Conservation (phyloP, 192 early-diverging fungal species). For the Phycomyces nitens region DNA sequence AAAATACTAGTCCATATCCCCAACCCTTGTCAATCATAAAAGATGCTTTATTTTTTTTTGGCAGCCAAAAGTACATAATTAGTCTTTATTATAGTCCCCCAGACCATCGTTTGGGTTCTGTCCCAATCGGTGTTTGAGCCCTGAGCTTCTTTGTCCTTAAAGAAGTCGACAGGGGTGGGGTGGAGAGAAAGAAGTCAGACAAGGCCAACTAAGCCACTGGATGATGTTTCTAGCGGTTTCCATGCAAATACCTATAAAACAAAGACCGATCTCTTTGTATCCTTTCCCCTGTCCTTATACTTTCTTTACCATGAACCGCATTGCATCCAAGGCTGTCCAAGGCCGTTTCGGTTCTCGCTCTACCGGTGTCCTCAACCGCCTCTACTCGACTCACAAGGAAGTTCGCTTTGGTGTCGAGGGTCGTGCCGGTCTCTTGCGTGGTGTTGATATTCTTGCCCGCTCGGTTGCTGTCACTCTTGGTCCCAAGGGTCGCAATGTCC, state of each 20-base stretch:
- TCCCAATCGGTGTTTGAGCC: no score
- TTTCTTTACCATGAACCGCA: constrained; percentile 28
- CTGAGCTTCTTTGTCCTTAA: no score
- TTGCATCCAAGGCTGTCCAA: constrained; percentile 26
- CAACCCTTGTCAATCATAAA: no score
- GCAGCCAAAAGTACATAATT: no score
- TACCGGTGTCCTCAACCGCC: constrained; percentile 40
- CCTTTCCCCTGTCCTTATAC: neutral
- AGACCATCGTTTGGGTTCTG: no score
- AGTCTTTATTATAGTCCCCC: no score
- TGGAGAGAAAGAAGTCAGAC: neutral
- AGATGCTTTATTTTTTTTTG: no score
- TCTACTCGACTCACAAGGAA: constrained; percentile 93
- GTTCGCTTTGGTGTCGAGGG: constrained; percentile 96
- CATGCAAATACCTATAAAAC: neutral
- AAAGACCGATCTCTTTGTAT: neutral
- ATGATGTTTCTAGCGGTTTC: constrained; percentile 10
- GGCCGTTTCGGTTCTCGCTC: constrained; percentile 11
- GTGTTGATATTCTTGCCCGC: constrained; percentile 95
- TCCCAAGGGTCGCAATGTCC: constrained; percentile 97
- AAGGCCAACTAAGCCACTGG: neutral
- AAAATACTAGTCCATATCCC: no score
- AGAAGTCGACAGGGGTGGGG: neutral
- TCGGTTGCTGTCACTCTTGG: constrained; percentile 99
- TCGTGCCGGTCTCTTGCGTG: constrained; percentile 84